Base-by-base conservation (phyloP, 441 rosid species). In the Erysimum pusillum region DNA sequence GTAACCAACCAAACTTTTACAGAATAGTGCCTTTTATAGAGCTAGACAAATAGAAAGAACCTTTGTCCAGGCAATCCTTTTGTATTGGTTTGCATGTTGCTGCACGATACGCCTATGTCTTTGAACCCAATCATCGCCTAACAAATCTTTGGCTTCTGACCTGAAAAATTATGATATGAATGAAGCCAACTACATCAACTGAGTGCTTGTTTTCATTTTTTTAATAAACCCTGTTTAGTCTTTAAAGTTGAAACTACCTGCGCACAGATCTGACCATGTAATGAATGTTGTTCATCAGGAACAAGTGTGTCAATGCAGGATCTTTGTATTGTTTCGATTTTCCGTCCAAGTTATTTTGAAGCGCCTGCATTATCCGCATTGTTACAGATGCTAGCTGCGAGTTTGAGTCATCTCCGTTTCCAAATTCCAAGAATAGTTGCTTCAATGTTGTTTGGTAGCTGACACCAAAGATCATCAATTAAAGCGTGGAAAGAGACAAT, bases 261-360 rank as follows among this genome's bases (percentile, higher is more conserved):
- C 98, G 96, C 36, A 95, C 99, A 71, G 99, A 93, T 93, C 98
- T 88, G 87, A 95, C 99, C 96, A 95, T 95, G 77, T 95, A 93
- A 80, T 95, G 99, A 80, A 93, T 91, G 81, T 95, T 95, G 81
- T 95, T 95, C 99, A 95, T 95, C 67, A 95, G 89, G 82, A 95
- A 95, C 76, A 95, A 85, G 81, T 93, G 91, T 18, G 95, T 95
- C 90, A 95, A 82, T 75, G 99, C 92, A 76, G 80, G 87, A 79
- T 95, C 99, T 82, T 65, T 90, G 79, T 93, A 95, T 87, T 95
- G 99, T 88, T 93, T 95, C 15, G 99, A 88, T 83, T 93, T 95
- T 56, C 91, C 98, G 71, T 91, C 98, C 78, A 95, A 84, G 85
- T 95, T 95, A 71, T 89, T 89, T 83, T 93, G 99, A 87, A 95